A percentile compares a stretch with the other conserved stretches of the same genome.
Evolutionary conservation across 2,329 filamentous ascomycete species (phyloP).

Genomic region (Colletotrichum agaves): DNA sequence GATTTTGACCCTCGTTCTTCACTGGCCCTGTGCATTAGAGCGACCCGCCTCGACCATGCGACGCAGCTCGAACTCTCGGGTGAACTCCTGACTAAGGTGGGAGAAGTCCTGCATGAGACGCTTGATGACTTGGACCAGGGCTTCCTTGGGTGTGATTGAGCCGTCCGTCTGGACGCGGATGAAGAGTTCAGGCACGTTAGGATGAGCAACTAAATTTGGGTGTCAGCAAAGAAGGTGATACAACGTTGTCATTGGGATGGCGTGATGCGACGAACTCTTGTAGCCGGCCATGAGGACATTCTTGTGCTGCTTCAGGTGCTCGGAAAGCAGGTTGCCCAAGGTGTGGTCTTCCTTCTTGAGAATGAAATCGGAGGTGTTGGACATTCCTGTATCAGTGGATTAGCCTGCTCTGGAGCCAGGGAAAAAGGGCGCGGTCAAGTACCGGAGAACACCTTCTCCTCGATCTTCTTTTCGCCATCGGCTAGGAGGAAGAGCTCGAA

Average conservation of each 20-base stretch:
- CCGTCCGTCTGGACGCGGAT: conserved; percentile 95
- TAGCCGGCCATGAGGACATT: conserved; percentile 93
- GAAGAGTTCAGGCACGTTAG: conserved; percentile 69
- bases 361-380: conserved; percentile 94
- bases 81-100: conserved; percentile 86
- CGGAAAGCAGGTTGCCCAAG: conserved; percentile 87
- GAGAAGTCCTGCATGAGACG: conserved; percentile 85
- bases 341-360: conserved; percentile 98
- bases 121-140: conserved; percentile 82
- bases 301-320: conserved; percentile 84
- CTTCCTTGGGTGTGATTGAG: conserved; percentile 86
- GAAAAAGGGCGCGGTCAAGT: conserved; percentile 51
- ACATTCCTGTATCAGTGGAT: conserved; percentile 72
- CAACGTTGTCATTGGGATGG: background rate
- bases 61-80: conserved; percentile 88
- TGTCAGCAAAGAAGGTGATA: conserved; percentile 5
- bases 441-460: conserved; percentile 90
- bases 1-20: background rate
- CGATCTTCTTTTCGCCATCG: conserved; percentile 93
- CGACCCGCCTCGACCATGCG: conserved; percentile 79
- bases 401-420: background rate
- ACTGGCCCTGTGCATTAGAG: conserved; percentile 55
- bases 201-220: conserved; percentile 60
- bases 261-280: conserved; percentile 68
- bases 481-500: conserved; percentile 93